These are phyloP conservation scores for Akanthomyces dipterigenus DNA, from an alignment of 2,329 filamentous ascomycete genomes.

Conservation along the genomic window DNA sequence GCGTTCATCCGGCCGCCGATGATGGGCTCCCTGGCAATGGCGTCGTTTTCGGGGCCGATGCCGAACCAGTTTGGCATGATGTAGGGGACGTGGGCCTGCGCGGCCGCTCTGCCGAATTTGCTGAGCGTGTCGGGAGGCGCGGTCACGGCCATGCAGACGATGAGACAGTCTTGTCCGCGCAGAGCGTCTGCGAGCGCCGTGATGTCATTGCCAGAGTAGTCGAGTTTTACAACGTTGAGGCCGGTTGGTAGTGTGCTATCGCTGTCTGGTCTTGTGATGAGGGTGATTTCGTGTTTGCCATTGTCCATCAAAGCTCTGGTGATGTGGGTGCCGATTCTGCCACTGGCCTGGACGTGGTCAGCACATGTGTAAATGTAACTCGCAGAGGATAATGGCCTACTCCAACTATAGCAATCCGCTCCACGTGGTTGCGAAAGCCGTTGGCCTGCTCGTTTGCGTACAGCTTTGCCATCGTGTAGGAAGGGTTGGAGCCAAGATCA, in stretches of 20 bases:
- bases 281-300: slow-evolving; percentile 45
- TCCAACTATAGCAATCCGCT: slow-evolving; percentile 36
- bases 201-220: slow-evolving; percentile 36
- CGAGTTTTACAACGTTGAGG: slow-evolving; percentile 33
- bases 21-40: slow-evolving; percentile 19
- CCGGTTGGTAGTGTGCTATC: slow-evolving; percentile 35
- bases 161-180: slow-evolving; percentile 46
- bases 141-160: slow-evolving; percentile 43
- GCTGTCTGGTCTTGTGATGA: slow-evolving; percentile 40
- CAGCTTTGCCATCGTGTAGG: not conserved
- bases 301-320: slow-evolving; percentile 35
- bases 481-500: not conserved
- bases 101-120: slow-evolving; percentile 49
- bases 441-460: slow-evolving; percentile 20
- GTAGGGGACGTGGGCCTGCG: slow-evolving; percentile 46
- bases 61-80: slow-evolving; percentile 51
- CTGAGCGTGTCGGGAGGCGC: slow-evolving; percentile 39
- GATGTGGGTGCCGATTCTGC: slow-evolving; percentile 33
- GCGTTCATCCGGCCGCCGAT: slow-evolving; percentile 29
- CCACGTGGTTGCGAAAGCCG: slow-evolving; percentile 26
- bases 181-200: slow-evolving; percentile 40
- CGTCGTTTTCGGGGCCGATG: slow-evolving; percentile 30
- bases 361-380: not conserved
- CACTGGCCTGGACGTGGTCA: slow-evolving; percentile 30
- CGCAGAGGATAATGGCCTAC: slow-evolving; percentile 24